These are phyloP conservation scores for Plenodomus tracheiphilus DNA, from an alignment of 2,329 filamentous ascomycete species.

Conservation along the genomic window DNA sequence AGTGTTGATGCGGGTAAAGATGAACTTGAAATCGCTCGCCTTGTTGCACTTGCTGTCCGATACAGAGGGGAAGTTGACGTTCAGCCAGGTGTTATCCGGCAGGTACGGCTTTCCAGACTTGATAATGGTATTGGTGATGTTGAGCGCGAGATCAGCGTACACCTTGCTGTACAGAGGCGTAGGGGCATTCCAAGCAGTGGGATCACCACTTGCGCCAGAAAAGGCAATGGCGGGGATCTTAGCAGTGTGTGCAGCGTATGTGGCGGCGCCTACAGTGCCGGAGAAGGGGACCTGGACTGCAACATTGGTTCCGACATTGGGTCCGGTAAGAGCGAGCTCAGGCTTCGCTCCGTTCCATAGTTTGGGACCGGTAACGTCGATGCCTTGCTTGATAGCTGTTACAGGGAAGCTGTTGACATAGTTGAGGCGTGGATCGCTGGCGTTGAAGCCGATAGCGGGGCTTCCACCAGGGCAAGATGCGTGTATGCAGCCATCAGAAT, in stretches of 20 bases:
- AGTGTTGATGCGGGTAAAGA: conserved; percentile 64
- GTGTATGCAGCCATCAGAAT: conserved; percentile 59
- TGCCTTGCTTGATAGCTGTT: conserved; percentile 66
- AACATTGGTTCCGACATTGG: conserved; percentile 65
- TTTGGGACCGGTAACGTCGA: conserved; percentile 58
- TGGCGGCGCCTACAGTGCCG: conserved; percentile 69
- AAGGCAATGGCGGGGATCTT: conserved; percentile 71
- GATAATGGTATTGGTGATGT: conserved; percentile 60
- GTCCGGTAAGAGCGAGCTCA: conserved; percentile 67
- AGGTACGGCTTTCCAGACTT: conserved; percentile 64
- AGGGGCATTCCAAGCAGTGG: conserved; percentile 58
- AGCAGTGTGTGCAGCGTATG: conserved; percentile 57
- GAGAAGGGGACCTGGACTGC: conserved; percentile 62
- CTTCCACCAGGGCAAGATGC: conserved; percentile 63
- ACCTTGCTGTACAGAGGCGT: conserved; percentile 57
- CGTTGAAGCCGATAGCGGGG: conserved; percentile 61
- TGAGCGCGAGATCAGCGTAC: conserved; percentile 66
- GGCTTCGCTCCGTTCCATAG: conserved; percentile 57
- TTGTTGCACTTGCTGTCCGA: conserved; percentile 54
- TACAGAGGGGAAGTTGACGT: conserved; percentile 69
- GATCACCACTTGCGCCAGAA: conserved; percentile 57
- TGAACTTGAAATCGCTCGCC: conserved; percentile 62
- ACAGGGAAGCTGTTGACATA: conserved; percentile 73
- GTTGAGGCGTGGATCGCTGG: conserved; percentile 62
- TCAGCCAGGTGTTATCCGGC: conserved; percentile 63